Base-by-base conservation (phyloP, 2,329 filamentous ascomycete species). In the Pseudonectria buxi region DNA sequence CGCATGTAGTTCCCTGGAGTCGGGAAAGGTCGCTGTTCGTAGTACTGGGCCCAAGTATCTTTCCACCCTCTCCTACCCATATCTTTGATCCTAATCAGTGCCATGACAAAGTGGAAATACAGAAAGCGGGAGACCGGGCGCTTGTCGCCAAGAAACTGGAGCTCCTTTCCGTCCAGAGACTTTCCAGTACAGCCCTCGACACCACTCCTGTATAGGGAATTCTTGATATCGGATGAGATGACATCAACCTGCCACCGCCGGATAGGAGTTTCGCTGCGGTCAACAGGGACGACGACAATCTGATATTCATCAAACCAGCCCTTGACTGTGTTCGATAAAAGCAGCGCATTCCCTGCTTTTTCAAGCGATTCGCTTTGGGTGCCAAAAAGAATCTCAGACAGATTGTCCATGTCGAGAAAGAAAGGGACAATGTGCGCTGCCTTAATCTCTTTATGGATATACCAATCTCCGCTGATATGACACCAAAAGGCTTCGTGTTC, bases 61-160 rank as follows among this genome's bases (percentile, higher is more conserved):
- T 43, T 2, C 49, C 46, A 49, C 16, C 33, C 37, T 6, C 7
- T 11, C 10, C 27, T 33, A 12, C 36, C 27, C 10, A 37, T 10
- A 26, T 50, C 43, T 25, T 41, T 45, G 24, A 47, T 44, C 10
- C 44, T 41, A 18, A 50, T 22, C 1, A 50, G 37, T 4, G 46
- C 36, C 42, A 51, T 49, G 16, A 51, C 24, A 26, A 51, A 53
- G 37, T 50, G 48, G 31, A 51, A 53, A 34, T 45, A 51, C 7
- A 53, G 26, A 22, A 49, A 50, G 2, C 45, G 42, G 10, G 45
- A 36, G 12, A 30, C 38, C 9, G 46, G 50, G 10, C 46, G 44
- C 3, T 47, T 51, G 4, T 48, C 33, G 26, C 45, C 44, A 7
- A n/a, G 28, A 16, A 41, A 35, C 5, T 13, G 11, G 4, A 33